Evolutionary conservation across 1,139 yeast species (phyloP).

Genomic region (Geotrichum bryndzae): DNA sequence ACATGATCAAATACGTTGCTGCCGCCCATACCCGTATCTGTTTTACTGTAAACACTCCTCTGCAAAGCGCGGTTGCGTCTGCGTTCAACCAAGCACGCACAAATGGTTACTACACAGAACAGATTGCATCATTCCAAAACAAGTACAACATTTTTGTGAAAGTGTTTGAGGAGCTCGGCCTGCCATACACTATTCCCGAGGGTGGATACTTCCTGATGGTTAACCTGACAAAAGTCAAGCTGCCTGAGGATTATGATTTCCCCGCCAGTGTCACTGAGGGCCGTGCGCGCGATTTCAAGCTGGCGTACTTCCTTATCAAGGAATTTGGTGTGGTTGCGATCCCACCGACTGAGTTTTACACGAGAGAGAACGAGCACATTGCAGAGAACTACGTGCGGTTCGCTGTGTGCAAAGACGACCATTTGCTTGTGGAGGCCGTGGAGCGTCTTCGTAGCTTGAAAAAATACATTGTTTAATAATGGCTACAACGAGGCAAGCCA

Average conservation of each 20-base stretch:
- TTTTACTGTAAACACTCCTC: slow-evolving; percentile 84
- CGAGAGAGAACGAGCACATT: slow-evolving; percentile 59
- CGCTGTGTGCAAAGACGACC: slow-evolving; percentile 93
- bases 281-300: slow-evolving; percentile 77
- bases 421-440: slow-evolving; percentile 72
- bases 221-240: slow-evolving; percentile 71
- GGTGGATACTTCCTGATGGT: slow-evolving; percentile 92
- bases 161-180: slow-evolving; percentile 76
- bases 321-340: slow-evolving; percentile 93
- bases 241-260: slow-evolving; percentile 64
- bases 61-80: slow-evolving; percentile 84
- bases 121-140: slow-evolving; percentile 57
- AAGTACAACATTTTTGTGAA: slow-evolving; percentile 68
- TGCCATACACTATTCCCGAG: slow-evolving; percentile 84
- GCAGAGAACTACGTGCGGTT: slow-evolving; percentile 85
- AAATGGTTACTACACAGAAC: slow-evolving; percentile 60
- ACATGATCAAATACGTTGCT: slow-evolving; percentile 70
- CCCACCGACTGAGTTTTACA: slow-evolving; percentile 91
- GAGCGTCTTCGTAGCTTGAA: slow-evolving; percentile 63
- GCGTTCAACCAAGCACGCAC: slow-evolving; percentile 60
- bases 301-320: slow-evolving; percentile 87
- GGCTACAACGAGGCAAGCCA: slow-evolving; percentile 19
- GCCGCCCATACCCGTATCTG: slow-evolving; percentile 93
- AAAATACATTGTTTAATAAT: slow-evolving; percentile 41
- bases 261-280: slow-evolving; percentile 59